These are phyloP conservation scores for Wallemia ichthyophaga DNA, from an alignment of 1,284 basidiomycete species.

Conservation along the genomic window DNA sequence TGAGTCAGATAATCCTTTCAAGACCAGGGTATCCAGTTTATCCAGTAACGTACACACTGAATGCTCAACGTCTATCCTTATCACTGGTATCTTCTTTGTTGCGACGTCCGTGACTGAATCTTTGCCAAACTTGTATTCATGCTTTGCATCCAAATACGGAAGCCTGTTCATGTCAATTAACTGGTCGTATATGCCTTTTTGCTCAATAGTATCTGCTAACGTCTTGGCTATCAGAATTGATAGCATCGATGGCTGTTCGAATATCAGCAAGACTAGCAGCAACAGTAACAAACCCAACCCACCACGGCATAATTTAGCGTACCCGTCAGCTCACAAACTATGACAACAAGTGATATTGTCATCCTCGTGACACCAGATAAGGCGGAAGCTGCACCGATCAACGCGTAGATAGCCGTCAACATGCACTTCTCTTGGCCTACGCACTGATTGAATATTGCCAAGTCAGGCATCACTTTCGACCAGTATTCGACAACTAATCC, in stretches of 20 bases:
- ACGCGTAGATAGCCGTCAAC: not conserved
- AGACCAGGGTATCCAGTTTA: not conserved
- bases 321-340: slow-evolving; percentile 88
- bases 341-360: slow-evolving; percentile 57
- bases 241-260: slow-evolving; percentile 10
- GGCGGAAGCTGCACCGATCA: slow-evolving; percentile 55
- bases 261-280: slow-evolving; percentile 60
- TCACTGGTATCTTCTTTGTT: not conserved
- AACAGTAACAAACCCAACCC: slow-evolving; percentile 41
- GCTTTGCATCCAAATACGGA: not conserved
- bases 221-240: slow-evolving; percentile 1
- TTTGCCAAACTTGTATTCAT: not conserved
- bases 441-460: slow-evolving; percentile 34
- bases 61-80: not conserved
- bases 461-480: slow-evolving; percentile 33
- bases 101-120: not conserved
- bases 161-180: slow-evolving; percentile 37
- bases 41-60: not conserved
- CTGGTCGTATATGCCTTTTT: slow-evolving; percentile 81
- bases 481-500: slow-evolving; percentile 57
- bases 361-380: slow-evolving; percentile 49
- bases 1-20: not conserved
- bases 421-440: slow-evolving; percentile 10
- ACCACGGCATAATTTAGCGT: slow-evolving; percentile 83
- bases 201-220: slow-evolving; percentile 60